These are phyloP conservation scores for Teunomyces pallodes DNA, from an alignment of 805 yeast species.

Conservation along the genomic window DNA sequence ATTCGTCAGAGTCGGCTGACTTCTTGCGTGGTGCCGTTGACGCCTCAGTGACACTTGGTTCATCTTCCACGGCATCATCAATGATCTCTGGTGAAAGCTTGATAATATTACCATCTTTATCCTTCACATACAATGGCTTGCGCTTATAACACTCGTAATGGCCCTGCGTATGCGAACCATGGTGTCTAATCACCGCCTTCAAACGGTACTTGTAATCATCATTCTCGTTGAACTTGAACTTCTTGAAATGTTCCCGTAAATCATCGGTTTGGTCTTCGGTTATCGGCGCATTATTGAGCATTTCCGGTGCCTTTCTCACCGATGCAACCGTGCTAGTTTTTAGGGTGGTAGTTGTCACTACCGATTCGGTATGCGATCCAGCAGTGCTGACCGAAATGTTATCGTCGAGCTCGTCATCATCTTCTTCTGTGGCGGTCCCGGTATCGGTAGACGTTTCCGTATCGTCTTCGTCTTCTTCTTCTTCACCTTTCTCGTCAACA, in stretches of 20 bases:
- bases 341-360: constrained; percentile 2
- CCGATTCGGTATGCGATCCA: constrained; percentile 9
- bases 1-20: background rate
- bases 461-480: constrained; percentile 26
- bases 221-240: constrained; percentile 39
- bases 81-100: constrained; percentile 41
- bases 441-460: constrained; percentile 11
- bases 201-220: constrained; percentile 53
- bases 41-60: background rate
- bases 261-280: constrained; percentile 36
- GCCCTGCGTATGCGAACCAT: constrained; percentile 85
- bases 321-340: constrained; percentile 8
- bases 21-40: background rate
- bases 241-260: constrained; percentile 34
- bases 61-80: constrained; percentile 21
- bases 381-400: constrained; percentile 10
- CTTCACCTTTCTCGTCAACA: constrained; percentile 33
- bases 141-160: constrained; percentile 87
- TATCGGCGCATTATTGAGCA: constrained; percentile 37
- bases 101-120: constrained; percentile 37
- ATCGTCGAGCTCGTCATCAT: constrained; percentile 14
- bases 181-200: constrained; percentile 75
- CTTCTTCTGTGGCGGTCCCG: constrained; percentile 13
- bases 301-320: constrained; percentile 16
- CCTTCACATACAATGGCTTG: constrained; percentile 61